phyloP scores from a whole-genome alignment of 306 rosid species.

The Hylodesmum podocarpum region DNA sequence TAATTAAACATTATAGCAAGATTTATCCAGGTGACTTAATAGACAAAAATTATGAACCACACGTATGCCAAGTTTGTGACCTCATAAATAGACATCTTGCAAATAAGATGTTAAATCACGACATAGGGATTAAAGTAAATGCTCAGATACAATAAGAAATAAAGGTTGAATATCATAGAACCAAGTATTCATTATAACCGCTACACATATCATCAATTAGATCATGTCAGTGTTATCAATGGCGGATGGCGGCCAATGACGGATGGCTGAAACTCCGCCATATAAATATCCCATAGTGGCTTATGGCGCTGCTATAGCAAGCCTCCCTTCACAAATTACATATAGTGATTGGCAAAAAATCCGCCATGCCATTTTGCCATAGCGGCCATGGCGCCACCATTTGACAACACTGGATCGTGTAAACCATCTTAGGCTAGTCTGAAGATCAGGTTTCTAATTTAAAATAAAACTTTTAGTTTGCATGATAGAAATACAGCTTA shows the following conservation, averaged over 20 bases:
- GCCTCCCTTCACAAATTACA: too few species aligned
- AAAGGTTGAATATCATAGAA: not conserved
- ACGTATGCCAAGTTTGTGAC: not conserved
- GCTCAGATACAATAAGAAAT: conserved; percentile 5
- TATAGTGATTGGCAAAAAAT: too few species aligned
- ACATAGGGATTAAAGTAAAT: conserved; percentile 2
- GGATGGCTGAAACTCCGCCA: too few species aligned
- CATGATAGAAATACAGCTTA: conserved; percentile 11
- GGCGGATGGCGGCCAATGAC: too few species aligned
- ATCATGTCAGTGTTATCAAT: too few species aligned
- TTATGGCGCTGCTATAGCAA: too few species aligned
- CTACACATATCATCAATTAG: not conserved
- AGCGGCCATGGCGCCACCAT: too few species aligned
- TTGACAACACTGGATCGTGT: too few species aligned
- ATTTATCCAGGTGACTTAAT: conserved; percentile 11
- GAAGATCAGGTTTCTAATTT: conserved; percentile 13
- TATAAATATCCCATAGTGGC: too few species aligned
- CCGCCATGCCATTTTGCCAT: too few species aligned
- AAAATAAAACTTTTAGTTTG: conserved; percentile 17
- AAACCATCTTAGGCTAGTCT: conserved; percentile 17
- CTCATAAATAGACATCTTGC: not conserved
- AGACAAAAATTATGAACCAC: not conserved
- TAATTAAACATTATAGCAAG: conserved; percentile 14
- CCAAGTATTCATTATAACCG: not conserved
- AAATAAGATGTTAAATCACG: not conserved